Evolutionary conservation across 2,329 filamentous ascomycete genomes (phyloP).

Genomic region (Colletotrichum sp.): DNA sequence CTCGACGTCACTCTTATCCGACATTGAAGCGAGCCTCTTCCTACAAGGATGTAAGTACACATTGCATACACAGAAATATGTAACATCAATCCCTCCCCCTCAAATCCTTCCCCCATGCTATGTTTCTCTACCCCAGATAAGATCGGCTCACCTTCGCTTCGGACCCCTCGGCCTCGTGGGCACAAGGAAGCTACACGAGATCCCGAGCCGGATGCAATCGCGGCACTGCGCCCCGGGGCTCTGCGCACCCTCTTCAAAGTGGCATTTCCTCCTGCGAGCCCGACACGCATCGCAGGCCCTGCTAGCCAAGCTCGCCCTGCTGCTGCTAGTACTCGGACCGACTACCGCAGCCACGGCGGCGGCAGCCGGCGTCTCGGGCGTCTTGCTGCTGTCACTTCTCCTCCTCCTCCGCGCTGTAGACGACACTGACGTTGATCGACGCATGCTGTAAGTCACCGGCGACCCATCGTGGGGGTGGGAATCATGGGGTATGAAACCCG

Average conservation of each 20-base stretch:
- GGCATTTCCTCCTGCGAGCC: slow-evolving; percentile 27
- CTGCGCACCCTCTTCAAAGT: slow-evolving; percentile 6
- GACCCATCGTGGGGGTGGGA: not conserved
- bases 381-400: not conserved
- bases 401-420: not conserved
- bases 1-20: slow-evolving; percentile 1
- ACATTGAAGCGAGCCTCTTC: slow-evolving; percentile 11
- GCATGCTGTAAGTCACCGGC: not conserved
- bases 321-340: not conserved
- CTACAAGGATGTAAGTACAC: not conserved
- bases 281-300: slow-evolving; percentile 29
- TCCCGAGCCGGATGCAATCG: slow-evolving; percentile 24
- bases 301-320: slow-evolving; percentile 18
- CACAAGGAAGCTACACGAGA: slow-evolving; percentile 26
- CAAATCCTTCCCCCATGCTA: not conserved
- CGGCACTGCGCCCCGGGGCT: slow-evolving; percentile 13
- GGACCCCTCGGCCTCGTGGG: slow-evolving; percentile 28
- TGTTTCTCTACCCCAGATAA: not conserved
- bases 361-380: not conserved
- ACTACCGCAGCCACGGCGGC: not conserved
- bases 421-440: not conserved
- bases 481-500: not conserved
- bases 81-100: not conserved
- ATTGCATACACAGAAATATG: not conserved
- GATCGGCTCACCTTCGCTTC: slow-evolving; percentile 24